Percentiles rank a stretch among this genome's conserved stretches.
Conservation (phyloP, 345 rosid genomes). For the Adansonia digitata region DNA sequence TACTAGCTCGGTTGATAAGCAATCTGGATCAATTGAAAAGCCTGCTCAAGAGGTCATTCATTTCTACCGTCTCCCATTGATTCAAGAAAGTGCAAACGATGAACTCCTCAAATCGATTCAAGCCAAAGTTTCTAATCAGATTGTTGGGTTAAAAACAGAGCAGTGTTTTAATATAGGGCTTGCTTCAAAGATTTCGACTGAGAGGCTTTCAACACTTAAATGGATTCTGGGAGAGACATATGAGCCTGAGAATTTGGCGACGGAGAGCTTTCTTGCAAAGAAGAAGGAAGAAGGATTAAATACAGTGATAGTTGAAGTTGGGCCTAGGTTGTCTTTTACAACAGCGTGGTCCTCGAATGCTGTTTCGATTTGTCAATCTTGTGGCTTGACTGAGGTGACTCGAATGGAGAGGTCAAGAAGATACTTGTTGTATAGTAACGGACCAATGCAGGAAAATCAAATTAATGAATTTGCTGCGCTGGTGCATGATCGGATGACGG, state of each 20-base stretch:
- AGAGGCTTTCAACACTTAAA: slow-evolving; percentile 51
- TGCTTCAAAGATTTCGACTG: slow-evolving; percentile 31
- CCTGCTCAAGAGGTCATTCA: slow-evolving; percentile 60
- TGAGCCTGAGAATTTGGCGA: slow-evolving; percentile 81
- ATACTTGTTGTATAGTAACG: slow-evolving; percentile 61
- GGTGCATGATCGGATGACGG: slow-evolving; percentile 94
- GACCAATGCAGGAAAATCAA: slow-evolving; percentile 46
- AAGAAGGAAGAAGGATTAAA: slow-evolving; percentile 58
- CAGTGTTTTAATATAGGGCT: slow-evolving; percentile 84
- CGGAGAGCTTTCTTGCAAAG: slow-evolving; percentile 71
- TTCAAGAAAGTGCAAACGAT: slow-evolving; percentile 64
- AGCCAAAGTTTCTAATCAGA: slow-evolving; percentile 56
- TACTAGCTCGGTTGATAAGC: slow-evolving; percentile 40
- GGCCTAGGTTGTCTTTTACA: slow-evolving; percentile 82
- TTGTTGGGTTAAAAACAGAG: slow-evolving; percentile 70
- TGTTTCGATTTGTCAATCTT: slow-evolving; percentile 72
- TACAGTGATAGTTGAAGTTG: slow-evolving; percentile 67
- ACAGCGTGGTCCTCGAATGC: slow-evolving; percentile 97
- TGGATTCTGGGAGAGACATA: slow-evolving; percentile 94
- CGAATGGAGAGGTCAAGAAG: slow-evolving; percentile 87
- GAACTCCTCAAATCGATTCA: slow-evolving; percentile 64
- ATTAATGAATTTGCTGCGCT: slow-evolving; percentile 60
- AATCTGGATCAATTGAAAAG: slow-evolving; percentile 39
- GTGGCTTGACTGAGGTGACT: slow-evolving; percentile 72
- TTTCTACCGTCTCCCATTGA: slow-evolving; percentile 67